A percentile compares a stretch with the other conserved stretches of the same genome.
These are phyloP conservation scores for Rossbeevera mucosa DNA, from an alignment of 768 basidiomycete genomes.

Conservation along the genomic window DNA sequence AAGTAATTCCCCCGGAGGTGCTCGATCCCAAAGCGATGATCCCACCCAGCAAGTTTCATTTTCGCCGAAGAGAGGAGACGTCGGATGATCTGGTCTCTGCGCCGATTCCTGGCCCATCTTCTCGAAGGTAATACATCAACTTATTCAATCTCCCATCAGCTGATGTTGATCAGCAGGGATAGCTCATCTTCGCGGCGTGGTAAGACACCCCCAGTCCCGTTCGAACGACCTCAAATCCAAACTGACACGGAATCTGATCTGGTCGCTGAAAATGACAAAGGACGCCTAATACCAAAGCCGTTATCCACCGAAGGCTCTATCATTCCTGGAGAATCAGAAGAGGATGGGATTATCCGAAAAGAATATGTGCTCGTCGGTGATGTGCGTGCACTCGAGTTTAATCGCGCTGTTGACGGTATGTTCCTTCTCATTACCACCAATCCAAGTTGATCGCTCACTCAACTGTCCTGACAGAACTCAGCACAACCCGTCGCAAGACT, in stretches of 20 bases:
- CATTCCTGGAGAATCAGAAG: slow-evolving; percentile 81
- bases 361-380: slow-evolving; percentile 97
- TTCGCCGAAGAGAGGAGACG: slow-evolving; percentile 38
- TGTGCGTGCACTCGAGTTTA: slow-evolving; percentile 85
- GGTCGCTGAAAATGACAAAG: slow-evolving; percentile 12
- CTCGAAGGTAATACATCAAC: slow-evolving; percentile 18
- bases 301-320: slow-evolving; percentile 56
- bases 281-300: slow-evolving; percentile 15
- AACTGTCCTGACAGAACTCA: slow-evolving; percentile 53
- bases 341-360: slow-evolving; percentile 70
- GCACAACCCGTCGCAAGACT: slow-evolving; percentile 51
- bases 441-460: slow-evolving; percentile 9
- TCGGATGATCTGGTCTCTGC: slow-evolving; percentile 11
- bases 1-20: slow-evolving; percentile 73
- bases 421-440: neutral
- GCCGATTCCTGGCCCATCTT: slow-evolving; percentile 4
- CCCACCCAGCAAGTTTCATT: slow-evolving; percentile 77
- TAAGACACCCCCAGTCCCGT: slow-evolving; percentile 13
- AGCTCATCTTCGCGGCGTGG: slow-evolving; percentile 17
- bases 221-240: slow-evolving; percentile 12
- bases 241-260: slow-evolving; percentile 9
- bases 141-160: neutral
- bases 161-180: neutral
- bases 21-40: slow-evolving; percentile 77
- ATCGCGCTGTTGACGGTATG: slow-evolving; percentile 85